phyloP scores from a whole-genome alignment of 257 asterid species.

The Sherardia arvensis region DNA sequence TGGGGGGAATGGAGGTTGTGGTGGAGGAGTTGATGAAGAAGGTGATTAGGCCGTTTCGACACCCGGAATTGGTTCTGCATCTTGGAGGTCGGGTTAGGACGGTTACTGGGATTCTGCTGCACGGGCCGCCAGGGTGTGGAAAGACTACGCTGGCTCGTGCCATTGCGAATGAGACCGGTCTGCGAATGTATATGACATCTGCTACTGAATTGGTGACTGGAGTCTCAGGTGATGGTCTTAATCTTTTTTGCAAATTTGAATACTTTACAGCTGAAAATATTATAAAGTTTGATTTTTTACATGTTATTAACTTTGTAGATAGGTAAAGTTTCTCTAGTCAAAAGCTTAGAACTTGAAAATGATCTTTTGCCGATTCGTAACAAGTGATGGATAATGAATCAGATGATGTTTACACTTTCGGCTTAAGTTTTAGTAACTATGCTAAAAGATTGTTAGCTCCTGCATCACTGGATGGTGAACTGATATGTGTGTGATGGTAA shows the following conservation, averaged over 20 bases:
- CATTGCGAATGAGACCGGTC: conserved; percentile 81
- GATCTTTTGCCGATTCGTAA: too few relatives aligned
- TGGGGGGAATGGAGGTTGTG: conserved; percentile 70
- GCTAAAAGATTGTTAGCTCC: not conserved
- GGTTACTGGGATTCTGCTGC: conserved; percentile 61
- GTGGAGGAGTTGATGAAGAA: conserved; percentile 63
- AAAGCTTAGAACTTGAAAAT: too few relatives aligned
- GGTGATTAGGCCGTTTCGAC: conserved; percentile 56
- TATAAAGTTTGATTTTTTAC: not conserved
- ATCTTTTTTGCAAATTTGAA: not conserved
- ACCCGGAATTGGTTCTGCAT: conserved; percentile 39
- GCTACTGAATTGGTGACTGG: conserved; percentile 93
- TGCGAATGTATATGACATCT: conserved; percentile 63
- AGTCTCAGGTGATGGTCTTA: conserved; percentile 48
- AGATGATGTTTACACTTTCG: too few relatives aligned
- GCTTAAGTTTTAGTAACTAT: too few relatives aligned
- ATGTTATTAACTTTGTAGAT: not conserved
- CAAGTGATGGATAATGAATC: too few relatives aligned
- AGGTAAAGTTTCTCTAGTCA: not conserved
- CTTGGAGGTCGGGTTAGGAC: conserved; percentile 40
- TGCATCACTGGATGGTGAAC: not conserved
- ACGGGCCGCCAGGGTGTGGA: conserved; percentile 99
- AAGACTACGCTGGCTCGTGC: conserved; percentile 89
- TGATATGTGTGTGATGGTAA: not conserved
- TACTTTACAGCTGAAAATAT: not conserved